phyloP scores from a whole-genome alignment of 257 asterid species.

The Capsicum baccatum region DNA sequence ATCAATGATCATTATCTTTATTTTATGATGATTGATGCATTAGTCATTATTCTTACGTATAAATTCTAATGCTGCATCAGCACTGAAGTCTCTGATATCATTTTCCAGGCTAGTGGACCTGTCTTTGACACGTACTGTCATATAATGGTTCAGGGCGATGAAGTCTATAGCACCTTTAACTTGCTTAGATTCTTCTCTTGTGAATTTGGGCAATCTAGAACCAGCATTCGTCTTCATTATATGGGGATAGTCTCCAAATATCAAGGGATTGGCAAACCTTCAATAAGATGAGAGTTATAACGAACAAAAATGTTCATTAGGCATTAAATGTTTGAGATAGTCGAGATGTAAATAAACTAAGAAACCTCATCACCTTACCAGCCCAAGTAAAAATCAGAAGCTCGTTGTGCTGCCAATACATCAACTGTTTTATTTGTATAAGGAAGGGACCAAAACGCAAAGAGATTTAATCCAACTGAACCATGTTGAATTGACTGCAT shows the following conservation, averaged over 20 bases:
- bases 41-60: neutral
- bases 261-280: slow-evolving; percentile 64
- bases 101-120: slow-evolving; percentile 32
- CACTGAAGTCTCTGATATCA: slow-evolving; percentile 39
- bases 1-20: neutral
- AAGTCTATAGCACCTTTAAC: slow-evolving; percentile 68
- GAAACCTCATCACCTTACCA: slow-evolving; percentile 48
- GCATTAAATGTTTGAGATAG: neutral
- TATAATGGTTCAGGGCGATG: slow-evolving; percentile 60
- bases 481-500: slow-evolving; percentile 65
- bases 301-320: neutral
- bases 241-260: slow-evolving; percentile 71
- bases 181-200: slow-evolving; percentile 46
- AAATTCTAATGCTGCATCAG: slow-evolving; percentile 35
- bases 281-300: neutral
- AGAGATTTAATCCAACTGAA: slow-evolving; percentile 57
- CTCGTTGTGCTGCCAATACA: slow-evolving; percentile 55
- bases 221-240: slow-evolving; percentile 51
- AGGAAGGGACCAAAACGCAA: slow-evolving; percentile 46
- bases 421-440: slow-evolving; percentile 51
- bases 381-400: slow-evolving; percentile 50
- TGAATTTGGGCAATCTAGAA: slow-evolving; percentile 58
- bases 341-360: neutral
- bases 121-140: slow-evolving; percentile 41
- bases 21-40: neutral